Conservation (phyloP, 1,284 basidiomycete genomes). For the Trichosporon faecale region DNA sequence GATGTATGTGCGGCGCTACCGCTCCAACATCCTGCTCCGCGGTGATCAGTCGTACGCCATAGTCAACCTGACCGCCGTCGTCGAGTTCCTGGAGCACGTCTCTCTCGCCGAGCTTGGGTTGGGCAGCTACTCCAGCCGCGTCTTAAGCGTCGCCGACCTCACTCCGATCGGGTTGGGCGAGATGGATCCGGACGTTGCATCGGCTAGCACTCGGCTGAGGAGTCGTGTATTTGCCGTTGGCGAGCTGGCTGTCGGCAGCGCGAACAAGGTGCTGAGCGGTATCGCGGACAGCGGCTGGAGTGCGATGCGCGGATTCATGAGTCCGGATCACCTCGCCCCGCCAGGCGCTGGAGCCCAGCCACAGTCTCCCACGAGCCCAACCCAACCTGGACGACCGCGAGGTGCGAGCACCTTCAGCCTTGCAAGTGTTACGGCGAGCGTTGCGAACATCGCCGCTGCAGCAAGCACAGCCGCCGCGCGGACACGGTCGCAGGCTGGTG, state of each 20-base stretch:
- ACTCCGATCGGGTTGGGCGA: slow-evolving; percentile 66
- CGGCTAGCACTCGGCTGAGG: slow-evolving; percentile 53
- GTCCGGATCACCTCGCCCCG: slow-evolving; percentile 19
- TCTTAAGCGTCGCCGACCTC: slow-evolving; percentile 67
- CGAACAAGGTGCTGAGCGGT: slow-evolving; percentile 76
- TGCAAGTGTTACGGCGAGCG: slow-evolving; percentile 67
- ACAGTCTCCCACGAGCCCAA: not conserved
- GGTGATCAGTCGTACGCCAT: slow-evolving; percentile 89
- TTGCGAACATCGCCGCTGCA: slow-evolving; percentile 57
- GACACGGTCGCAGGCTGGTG: slow-evolving; percentile 54
- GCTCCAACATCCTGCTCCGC: slow-evolving; percentile 63
- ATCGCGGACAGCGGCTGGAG: slow-evolving; percentile 81
- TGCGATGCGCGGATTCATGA: slow-evolving; percentile 65
- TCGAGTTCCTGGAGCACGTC: slow-evolving; percentile 89
- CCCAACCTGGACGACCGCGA: slow-evolving; percentile 53
- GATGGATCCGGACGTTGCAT: slow-evolving; percentile 45
- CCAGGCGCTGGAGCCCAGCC: not conserved
- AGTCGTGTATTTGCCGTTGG: slow-evolving; percentile 72
- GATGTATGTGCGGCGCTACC: slow-evolving; percentile 79
- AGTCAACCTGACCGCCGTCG: slow-evolving; percentile 88
- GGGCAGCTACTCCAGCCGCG: slow-evolving; percentile 60
- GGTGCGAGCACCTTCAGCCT: slow-evolving; percentile 75
- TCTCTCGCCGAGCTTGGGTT: slow-evolving; percentile 73
- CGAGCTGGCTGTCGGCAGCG: slow-evolving; percentile 66
- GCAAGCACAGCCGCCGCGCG: slow-evolving; percentile 40